A percentile compares a stretch with the other conserved stretches of the same genome.
Conservation (phyloP, 139 green algal genomes). For the Desmodesmus armatus region DNA sequence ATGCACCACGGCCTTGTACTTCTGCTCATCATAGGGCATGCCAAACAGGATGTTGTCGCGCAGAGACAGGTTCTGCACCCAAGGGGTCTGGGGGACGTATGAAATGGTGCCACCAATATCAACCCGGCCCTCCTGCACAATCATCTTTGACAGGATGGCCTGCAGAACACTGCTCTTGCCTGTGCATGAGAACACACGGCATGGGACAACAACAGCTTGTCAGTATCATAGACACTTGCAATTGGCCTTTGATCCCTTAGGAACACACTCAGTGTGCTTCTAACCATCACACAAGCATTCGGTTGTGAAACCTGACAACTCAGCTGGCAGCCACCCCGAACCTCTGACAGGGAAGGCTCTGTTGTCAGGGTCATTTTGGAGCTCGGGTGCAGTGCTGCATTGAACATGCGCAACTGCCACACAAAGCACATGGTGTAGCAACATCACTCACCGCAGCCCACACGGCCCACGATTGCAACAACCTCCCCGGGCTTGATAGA, state of each 20-base stretch:
- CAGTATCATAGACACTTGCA: no score
- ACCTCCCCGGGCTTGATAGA: slow-evolving; percentile 67
- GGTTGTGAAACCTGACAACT: not conserved
- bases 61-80: slow-evolving; percentile 82
- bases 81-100: slow-evolving; percentile 74
- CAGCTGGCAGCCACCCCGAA: not conserved
- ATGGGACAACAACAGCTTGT: no score
- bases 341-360: no score
- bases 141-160: slow-evolving; percentile 70
- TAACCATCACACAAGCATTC: no score
- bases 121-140: slow-evolving; percentile 28
- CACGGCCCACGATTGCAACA: slow-evolving; percentile 69
- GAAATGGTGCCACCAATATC: slow-evolving; percentile 56
- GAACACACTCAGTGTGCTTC: no score
- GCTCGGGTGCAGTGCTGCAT: no score
- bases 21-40: slow-evolving; percentile 57
- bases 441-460: slow-evolving; percentile 62
- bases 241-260: no score
- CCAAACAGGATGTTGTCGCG: slow-evolving; percentile 79
- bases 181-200: no score
- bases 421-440: no score
- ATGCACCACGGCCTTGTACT: slow-evolving; percentile 53
- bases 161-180: slow-evolving; percentile 60
- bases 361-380: no score
- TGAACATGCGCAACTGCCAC: not conserved